These are phyloP conservation scores for Saccharomyces pastorianus DNA, from an alignment of 1,139 yeast species.

Conservation along the genomic window DNA sequence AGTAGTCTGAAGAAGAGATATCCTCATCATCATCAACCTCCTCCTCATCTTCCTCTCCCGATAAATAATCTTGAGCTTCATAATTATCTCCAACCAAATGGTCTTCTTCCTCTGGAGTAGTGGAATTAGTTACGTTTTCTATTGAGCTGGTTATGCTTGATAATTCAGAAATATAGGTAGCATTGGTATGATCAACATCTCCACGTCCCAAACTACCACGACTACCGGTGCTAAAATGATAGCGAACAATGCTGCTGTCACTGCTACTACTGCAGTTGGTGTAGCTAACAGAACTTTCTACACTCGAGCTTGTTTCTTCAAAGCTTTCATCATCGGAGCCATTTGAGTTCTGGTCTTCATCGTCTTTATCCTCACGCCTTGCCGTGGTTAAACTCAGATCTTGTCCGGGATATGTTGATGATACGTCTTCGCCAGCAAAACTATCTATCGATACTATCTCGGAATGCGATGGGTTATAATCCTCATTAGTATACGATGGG, in stretches of 20 bases:
- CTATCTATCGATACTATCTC: constrained; percentile 18
- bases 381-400: background rate
- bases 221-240: background rate
- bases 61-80: background rate
- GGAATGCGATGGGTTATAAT: constrained; percentile 14
- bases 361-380: background rate
- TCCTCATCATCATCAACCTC: constrained; percentile 7
- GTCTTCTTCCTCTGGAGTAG: constrained; percentile 9
- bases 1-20: constrained; percentile 15
- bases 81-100: background rate
- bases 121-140: constrained; percentile 10
- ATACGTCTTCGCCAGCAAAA: constrained; percentile 3
- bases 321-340: background rate
- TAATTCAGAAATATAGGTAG: constrained; percentile 8
- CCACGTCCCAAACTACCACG: background rate
- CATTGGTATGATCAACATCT: constrained; percentile 1
- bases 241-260: background rate
- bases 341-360: background rate
- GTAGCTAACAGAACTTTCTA: background rate
- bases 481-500: constrained; percentile 3
- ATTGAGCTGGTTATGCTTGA: constrained; percentile 14
- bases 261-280: background rate
- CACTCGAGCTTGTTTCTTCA: background rate
- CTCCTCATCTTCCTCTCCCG: constrained; percentile 4
- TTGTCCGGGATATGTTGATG: background rate